Base-by-base conservation (phyloP, 306 rosid species). In the Malus sylvestris region DNA sequence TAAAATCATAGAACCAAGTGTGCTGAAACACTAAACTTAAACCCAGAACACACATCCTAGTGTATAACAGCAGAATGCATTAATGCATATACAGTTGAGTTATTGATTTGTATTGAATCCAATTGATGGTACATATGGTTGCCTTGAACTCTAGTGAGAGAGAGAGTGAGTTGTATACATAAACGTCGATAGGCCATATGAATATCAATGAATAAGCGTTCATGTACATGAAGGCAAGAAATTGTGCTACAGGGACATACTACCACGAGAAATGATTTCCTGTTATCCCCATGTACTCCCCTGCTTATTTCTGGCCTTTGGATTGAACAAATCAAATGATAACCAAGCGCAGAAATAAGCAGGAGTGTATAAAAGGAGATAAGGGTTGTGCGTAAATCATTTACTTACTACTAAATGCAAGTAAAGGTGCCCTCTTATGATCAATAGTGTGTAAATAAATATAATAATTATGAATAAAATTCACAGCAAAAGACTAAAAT, bases 381-480 rank as follows among this genome's bases (percentile, higher is more conserved):
- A 51, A 15, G 55, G 55, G 20, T 15, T 16, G 55, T 16, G 55
- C 1, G 8, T 18, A 51, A 15, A 51, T 51, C 55, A 5, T 51
- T 51, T 16, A 20, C 20, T 51, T 11, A 66, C 6, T 19, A 76
- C 20, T 40, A 45, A 44, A 64, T 55, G 18, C 58, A 19, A 4
- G 51, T 8, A 7, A 42, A 72, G 57, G 52, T 52, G 67, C 62
- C 19, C 44, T 12, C 1, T 35, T 19, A 60, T 19, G 77, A 74
- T 67, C 42, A 71, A 70, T 49, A 49, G 78, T 67, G 20, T 13
- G n/a, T 32, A 69, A 51, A 76, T 65, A 66, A 45, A 74, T 57
- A 59, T 78, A 72, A 76, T 46, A 77, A 80, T 76, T 78, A 79
- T 68, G 74, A 68, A 51, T 55, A 40, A 80, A 78, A 74, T 30